Conservation (phyloP, 2,329 filamentous ascomycete genomes). For the Ophiostoma triangulosporum region DNA sequence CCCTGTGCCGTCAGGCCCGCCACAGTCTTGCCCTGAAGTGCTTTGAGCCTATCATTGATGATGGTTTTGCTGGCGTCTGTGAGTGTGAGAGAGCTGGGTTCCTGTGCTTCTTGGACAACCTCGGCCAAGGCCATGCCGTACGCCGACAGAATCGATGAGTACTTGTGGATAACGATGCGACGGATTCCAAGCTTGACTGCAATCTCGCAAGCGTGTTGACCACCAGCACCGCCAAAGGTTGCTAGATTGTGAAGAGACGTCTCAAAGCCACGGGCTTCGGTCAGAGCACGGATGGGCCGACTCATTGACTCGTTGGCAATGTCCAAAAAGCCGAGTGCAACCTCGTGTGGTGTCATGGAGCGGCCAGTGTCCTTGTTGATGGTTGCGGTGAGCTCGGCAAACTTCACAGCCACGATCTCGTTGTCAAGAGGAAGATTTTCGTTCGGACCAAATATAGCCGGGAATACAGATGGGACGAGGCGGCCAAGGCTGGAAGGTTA, state of each 20-base stretch:
- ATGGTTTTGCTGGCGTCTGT: constrained; percentile 28
- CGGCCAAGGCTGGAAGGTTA: constrained; percentile 32
- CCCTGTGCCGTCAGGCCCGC: constrained; percentile 60
- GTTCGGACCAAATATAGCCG: constrained; percentile 53
- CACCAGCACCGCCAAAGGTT: constrained; percentile 82
- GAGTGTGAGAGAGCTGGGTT: constrained; percentile 53
- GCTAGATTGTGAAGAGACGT: constrained; percentile 77
- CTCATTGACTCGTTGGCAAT: constrained; percentile 61
- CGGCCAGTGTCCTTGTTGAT: constrained; percentile 46
- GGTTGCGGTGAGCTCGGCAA: constrained; percentile 83
- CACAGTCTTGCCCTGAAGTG: constrained; percentile 61
- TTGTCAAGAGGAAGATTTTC: constrained; percentile 69
- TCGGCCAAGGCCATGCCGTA: constrained; percentile 89
- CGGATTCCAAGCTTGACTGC: constrained; percentile 70
- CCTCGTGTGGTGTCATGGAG: constrained; percentile 41
- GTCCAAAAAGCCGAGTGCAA: constrained; percentile 46
- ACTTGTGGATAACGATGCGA: constrained; percentile 73
- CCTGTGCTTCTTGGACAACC: constrained; percentile 79
- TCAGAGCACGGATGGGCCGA: constrained; percentile 76
- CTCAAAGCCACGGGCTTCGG: constrained; percentile 85
- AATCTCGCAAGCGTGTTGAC: constrained; percentile 80
- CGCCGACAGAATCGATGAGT: constrained; percentile 77
- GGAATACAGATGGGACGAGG: constrained; percentile 43
- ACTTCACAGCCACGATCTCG: constrained; percentile 50
- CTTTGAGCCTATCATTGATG: constrained; percentile 24